phyloP scores from a whole-genome alignment of 2,329 filamentous ascomycete genomes.

The Ophiostoma ulmi region DNA sequence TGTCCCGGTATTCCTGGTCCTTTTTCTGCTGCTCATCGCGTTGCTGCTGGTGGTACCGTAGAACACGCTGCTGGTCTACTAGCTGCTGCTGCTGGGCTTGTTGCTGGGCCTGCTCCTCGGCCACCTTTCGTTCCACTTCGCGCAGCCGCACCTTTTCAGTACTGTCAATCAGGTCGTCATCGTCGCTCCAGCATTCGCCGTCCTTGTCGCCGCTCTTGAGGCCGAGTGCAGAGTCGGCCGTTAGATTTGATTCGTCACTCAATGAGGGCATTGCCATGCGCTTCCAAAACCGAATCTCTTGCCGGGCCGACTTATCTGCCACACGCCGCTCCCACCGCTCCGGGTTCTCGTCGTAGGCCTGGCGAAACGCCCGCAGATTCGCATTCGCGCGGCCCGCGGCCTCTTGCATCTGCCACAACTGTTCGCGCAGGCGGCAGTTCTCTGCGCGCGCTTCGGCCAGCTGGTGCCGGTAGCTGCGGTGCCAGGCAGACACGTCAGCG shows the following conservation, averaged over 20 bases:
- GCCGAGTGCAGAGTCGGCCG: background rate
- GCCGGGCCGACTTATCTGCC: slow-evolving; percentile 48
- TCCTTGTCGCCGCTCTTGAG: slow-evolving; percentile 33
- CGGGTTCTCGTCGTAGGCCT: slow-evolving; percentile 52
- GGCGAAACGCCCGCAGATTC: slow-evolving; percentile 52
- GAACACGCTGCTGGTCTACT: background rate
- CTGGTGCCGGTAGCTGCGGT: slow-evolving; percentile 60
- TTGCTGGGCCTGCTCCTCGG: slow-evolving; percentile 33
- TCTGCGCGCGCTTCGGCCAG: slow-evolving; percentile 61
- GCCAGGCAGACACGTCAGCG: slow-evolving; percentile 58
- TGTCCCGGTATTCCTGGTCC: slow-evolving; percentile 14
- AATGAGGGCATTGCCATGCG: slow-evolving; percentile 58
- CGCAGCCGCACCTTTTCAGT: slow-evolving; percentile 54
- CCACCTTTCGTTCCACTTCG: slow-evolving; percentile 38
- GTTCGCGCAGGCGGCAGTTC: slow-evolving; percentile 57
- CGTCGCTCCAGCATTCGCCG: slow-evolving; percentile 60
- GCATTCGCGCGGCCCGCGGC: slow-evolving; percentile 56
- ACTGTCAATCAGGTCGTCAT: slow-evolving; percentile 59
- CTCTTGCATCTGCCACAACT: slow-evolving; percentile 63
- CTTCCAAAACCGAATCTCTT: slow-evolving; percentile 63
- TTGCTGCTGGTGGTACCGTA: slow-evolving; percentile 17
- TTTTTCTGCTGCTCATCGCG: background rate
- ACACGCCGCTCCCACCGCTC: slow-evolving; percentile 50
- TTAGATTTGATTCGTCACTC: slow-evolving; percentile 36
- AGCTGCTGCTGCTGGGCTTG: slow-evolving; percentile 26